Evolutionary conservation across 2,329 filamentous ascomycete genomes (phyloP).

Genomic region (Chaetoscypha palmicola): DNA sequence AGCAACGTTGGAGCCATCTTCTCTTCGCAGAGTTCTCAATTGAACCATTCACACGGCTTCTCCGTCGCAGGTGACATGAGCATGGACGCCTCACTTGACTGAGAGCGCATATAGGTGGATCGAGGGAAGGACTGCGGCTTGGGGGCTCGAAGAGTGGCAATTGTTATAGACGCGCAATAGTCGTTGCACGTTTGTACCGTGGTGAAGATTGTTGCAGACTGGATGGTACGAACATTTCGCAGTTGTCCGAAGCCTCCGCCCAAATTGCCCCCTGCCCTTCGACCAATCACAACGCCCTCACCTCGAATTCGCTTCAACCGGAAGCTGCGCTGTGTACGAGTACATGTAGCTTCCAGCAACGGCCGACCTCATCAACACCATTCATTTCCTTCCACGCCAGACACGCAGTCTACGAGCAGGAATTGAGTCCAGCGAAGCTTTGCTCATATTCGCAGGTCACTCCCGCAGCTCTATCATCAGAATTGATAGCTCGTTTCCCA

Average conservation of each 20-base stretch:
- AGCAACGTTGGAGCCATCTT: neutral
- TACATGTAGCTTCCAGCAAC: slow-evolving; percentile 8
- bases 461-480: slow-evolving; percentile 16
- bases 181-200: neutral
- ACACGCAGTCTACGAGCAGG: slow-evolving; percentile 10
- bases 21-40: neutral
- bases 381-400: neutral
- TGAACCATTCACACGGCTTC: slow-evolving; percentile 2
- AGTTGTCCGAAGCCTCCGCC: neutral
- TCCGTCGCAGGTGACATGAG: neutral
- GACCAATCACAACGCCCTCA: neutral
- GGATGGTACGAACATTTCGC: neutral
- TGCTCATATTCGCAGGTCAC: slow-evolving; percentile 1
- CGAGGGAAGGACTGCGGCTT: neutral
- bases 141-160: neutral
- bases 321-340: too few relatives aligned
- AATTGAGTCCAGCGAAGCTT: slow-evolving; percentile 12
- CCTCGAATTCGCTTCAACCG: slow-evolving; percentile 1
- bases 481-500: slow-evolving; percentile 7
- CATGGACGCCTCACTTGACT: neutral
- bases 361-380: slow-evolving; percentile 1
- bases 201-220: neutral
- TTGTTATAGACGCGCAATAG: neutral
- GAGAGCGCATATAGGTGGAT: neutral
- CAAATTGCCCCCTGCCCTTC: neutral